These are phyloP conservation scores for Gillenia trifoliata DNA, from an alignment of 306 rosid genomes.

Conservation along the genomic window DNA sequence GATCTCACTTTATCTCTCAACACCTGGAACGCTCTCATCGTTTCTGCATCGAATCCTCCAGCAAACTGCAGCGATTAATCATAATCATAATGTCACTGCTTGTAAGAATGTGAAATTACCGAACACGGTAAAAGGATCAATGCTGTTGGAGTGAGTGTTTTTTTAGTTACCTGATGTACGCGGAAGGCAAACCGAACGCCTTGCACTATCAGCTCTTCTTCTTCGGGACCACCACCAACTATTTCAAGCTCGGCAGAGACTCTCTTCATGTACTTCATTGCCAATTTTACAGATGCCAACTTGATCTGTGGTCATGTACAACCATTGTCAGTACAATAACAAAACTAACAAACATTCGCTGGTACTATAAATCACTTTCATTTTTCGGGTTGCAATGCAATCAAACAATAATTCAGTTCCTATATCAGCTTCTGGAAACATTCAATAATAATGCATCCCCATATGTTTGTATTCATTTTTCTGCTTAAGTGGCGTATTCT, in stretches of 20 bases:
- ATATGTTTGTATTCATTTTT: too few relatives aligned
- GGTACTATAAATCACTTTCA: conserved; percentile 3
- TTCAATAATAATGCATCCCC: too few relatives aligned
- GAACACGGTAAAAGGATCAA: neutral
- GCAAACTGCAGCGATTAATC: conserved; percentile 66
- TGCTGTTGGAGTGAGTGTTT: neutral
- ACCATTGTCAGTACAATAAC: conserved; percentile 12
- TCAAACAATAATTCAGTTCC: neutral
- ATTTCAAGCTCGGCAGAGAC: conserved; percentile 92
- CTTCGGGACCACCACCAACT: conserved; percentile 87
- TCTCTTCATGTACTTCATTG: conserved; percentile 94
- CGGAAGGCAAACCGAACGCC: conserved; percentile 95
- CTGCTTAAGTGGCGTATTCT: neutral
- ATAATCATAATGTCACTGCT: neutral
- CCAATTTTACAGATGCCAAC: conserved; percentile 91
- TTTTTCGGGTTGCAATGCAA: neutral
- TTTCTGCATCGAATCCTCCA: conserved; percentile 91
- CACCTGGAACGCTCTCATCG: conserved; percentile 94
- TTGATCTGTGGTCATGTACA: conserved; percentile 54
- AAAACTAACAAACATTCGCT: conserved; percentile 13
- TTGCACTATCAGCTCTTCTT: conserved; percentile 91
- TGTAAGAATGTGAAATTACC: neutral
- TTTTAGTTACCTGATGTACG: conserved; percentile 75
- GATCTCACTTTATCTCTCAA: conserved; percentile 87
- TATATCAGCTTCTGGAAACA: neutral